A percentile compares a stretch with the other conserved stretches of the same genome.
Evolutionary conservation across 805 yeast species (phyloP).

Genomic region (Ogataea glucozyma): DNA sequence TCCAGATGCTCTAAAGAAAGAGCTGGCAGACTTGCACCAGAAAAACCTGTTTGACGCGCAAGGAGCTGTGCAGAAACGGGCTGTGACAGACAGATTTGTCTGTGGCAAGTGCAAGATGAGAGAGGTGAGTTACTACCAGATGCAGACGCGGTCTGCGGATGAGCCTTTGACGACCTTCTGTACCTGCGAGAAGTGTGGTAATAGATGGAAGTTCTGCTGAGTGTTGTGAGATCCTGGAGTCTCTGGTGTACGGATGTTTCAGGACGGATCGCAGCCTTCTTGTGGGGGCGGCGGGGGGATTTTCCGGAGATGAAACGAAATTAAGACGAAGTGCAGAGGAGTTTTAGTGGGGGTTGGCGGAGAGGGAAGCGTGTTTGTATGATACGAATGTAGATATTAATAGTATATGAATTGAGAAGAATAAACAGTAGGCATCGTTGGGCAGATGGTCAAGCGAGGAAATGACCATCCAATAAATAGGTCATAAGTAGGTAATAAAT

Average conservation of each 20-base stretch:
- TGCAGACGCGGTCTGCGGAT: slow-evolving; percentile 98
- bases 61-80: slow-evolving; percentile 94
- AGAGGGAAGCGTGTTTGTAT: not conserved
- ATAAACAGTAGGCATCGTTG: not conserved
- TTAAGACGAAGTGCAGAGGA: too few relatives aligned
- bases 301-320: not conserved
- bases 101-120: slow-evolving; percentile 98
- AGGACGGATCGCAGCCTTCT: too few relatives aligned
- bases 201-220: slow-evolving; percentile 94
- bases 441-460: too few relatives aligned
- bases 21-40: slow-evolving; percentile 80
- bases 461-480: slow-evolving; percentile 5
- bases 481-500: slow-evolving; percentile 4
- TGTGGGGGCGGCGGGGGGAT: too few relatives aligned
- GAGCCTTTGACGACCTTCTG: slow-evolving; percentile 98
- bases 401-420: not conserved
- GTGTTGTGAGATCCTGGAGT: too few relatives aligned
- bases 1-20: slow-evolving; percentile 83
- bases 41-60: slow-evolving; percentile 94
- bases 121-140: slow-evolving; percentile 94
- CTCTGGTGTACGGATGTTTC: not conserved
- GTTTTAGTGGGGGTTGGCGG: not conserved
- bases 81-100: slow-evolving; percentile 93
- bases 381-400: slow-evolving; percentile 3
- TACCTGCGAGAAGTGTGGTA: slow-evolving; percentile 96